Conservation (phyloP, 805 yeast genomes). For the Metschnikowia cubensis region DNA sequence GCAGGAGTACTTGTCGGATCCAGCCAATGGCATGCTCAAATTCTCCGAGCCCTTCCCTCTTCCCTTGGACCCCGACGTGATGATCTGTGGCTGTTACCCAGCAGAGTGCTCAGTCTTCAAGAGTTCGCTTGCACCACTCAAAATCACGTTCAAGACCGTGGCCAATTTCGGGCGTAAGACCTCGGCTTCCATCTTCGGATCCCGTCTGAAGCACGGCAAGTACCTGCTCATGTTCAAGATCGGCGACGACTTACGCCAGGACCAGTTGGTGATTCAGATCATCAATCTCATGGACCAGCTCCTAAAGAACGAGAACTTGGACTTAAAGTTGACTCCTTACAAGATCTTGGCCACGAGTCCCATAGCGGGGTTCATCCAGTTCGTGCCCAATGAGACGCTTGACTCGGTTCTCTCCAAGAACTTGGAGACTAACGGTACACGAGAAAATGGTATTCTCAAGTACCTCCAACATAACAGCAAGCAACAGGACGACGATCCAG, state of each 20-base stretch:
- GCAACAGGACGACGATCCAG: slow-evolving; percentile 26
- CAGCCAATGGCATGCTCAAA: slow-evolving; percentile 35
- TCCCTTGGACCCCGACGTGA: slow-evolving; percentile 80
- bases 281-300: slow-evolving; percentile 87
- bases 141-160: slow-evolving; percentile 67
- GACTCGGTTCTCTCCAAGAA: slow-evolving; percentile 61
- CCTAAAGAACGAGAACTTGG: slow-evolving; percentile 83
- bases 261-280: slow-evolving; percentile 93
- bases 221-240: slow-evolving; percentile 90
- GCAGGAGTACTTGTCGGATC: slow-evolving; percentile 51
- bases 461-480: slow-evolving; percentile 59
- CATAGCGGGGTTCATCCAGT: slow-evolving; percentile 88
- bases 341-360: slow-evolving; percentile 87
- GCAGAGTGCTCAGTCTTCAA: slow-evolving; percentile 85
- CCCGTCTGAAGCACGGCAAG: slow-evolving; percentile 31
- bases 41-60: slow-evolving; percentile 58
- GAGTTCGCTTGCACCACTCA: slow-evolving; percentile 84
- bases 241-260: slow-evolving; percentile 95
- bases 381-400: slow-evolving; percentile 88
- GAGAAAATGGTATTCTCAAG: slow-evolving; percentile 68
- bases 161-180: slow-evolving; percentile 16
- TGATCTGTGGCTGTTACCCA: slow-evolving; percentile 71
- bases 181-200: slow-evolving; percentile 33
- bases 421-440: slow-evolving; percentile 13
- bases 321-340: slow-evolving; percentile 83